Base-by-base conservation (phyloP, 148 eudicot species). In the Drosera capensis region DNA sequence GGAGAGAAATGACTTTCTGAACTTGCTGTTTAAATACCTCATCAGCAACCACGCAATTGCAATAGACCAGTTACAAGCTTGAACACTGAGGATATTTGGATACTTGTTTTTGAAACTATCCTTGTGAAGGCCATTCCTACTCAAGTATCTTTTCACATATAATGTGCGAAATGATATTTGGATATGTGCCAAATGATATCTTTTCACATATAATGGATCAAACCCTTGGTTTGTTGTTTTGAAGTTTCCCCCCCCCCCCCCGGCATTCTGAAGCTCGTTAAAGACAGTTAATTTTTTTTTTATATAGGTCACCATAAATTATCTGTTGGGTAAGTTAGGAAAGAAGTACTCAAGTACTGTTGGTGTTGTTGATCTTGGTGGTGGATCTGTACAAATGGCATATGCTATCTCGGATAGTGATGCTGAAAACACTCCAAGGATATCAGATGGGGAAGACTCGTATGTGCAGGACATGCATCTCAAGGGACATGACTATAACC, bases 341-440 rank as follows among this genome's bases (percentile, higher is more conserved):
- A 85, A 85, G 68, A 56, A 60, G 20, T 90, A 75, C 61, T 54
- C 82, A 2, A 21, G 49, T 42, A 90, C 99, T 46, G 99, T 90
- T 61, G 99, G 99, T 46, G 99, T 90, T 49, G 93, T 90, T 71
- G 99, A 90, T 67, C 99, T 90, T 65, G 99, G 99, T 24, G 99
- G 99, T 56, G 99, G 99, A 60, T 90, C 99, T 58, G 99, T 90
- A 63, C 99, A 90, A 62, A 90, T 90, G 99, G 99, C 99, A 26
- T 90, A 90, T 81, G 99, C 99, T 23, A 82, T 90, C 60, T 68
- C 95, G 46, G 88, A 73, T 40, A 56, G 60, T 26, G 95, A 81
- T 70, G 99, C 95, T 67, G 85, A 63, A 2, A 85, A 90, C 52
- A 88, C 95, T 52, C 95, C 95, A 39, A 73, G 46, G 63, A 43